These are phyloP conservation scores for Cercospora sp. DNA, from an alignment of 2,329 filamentous ascomycete genomes.

Conservation along the genomic window DNA sequence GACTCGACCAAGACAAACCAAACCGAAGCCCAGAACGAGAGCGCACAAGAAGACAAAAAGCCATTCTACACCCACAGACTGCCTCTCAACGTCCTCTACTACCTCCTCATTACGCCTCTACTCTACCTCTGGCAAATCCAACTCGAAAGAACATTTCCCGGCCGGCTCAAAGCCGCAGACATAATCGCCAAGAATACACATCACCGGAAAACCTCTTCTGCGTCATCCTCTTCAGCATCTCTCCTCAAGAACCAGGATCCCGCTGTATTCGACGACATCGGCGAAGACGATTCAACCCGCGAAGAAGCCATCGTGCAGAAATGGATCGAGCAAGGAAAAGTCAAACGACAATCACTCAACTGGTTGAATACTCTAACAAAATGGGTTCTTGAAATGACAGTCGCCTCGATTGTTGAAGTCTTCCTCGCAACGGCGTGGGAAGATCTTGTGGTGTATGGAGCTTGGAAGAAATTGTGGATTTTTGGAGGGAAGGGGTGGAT, in stretches of 20 bases:
- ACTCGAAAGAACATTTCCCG: constrained; percentile 24
- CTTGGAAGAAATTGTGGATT: background rate
- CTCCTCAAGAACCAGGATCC: background rate
- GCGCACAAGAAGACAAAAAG: background rate
- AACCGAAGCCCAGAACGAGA: background rate
- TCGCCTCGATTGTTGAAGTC: constrained; percentile 6
- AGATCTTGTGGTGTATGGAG: background rate
- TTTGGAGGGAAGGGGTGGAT: background rate
- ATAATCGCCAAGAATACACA: background rate
- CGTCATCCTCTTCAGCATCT: background rate
- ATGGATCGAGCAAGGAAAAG: constrained; percentile 26
- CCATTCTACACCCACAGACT: constrained; percentile 17
- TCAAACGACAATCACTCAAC: constrained; percentile 18
- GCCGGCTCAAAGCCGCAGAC: background rate
- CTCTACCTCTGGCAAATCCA: constrained; percentile 26
- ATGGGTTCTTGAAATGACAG: constrained; percentile 18
- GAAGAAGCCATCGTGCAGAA: constrained; percentile 23
- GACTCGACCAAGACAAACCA: background rate
- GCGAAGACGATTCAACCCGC: background rate
- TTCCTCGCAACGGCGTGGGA: background rate
- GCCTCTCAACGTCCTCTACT: constrained; percentile 10
- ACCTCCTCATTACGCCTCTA: constrained; percentile 5
- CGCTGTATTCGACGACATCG: background rate
- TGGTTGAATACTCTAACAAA: constrained; percentile 25
- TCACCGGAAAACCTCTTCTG: background rate